phyloP scores from a whole-genome alignment of 2,329 filamentous ascomycete species.

The Chrysosporium keratinophilum region DNA sequence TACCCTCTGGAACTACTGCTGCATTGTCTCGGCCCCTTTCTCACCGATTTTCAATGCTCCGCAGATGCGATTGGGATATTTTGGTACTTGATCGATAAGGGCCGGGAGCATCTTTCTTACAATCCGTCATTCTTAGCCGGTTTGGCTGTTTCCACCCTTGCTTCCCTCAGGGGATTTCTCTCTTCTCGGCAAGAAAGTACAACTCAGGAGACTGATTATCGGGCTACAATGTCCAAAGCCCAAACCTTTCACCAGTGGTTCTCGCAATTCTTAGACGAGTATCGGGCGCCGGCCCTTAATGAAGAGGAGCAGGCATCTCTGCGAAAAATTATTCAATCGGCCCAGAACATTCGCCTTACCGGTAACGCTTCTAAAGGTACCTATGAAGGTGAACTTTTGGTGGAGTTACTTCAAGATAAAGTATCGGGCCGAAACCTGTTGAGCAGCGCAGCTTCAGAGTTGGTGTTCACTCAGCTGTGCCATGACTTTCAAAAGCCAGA shows the following conservation, averaged over 20 bases:
- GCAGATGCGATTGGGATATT: constrained; percentile 82
- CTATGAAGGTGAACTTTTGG: constrained; percentile 66
- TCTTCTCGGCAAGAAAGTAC: constrained; percentile 65
- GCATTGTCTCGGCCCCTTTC: constrained; percentile 64
- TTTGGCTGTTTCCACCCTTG: constrained; percentile 65
- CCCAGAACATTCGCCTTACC: constrained; percentile 54
- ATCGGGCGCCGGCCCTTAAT: constrained; percentile 45
- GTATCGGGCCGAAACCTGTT: constrained; percentile 53
- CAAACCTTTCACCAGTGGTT: constrained; percentile 72
- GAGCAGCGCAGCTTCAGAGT: constrained; percentile 53
- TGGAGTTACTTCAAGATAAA: constrained; percentile 70
- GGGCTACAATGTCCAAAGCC: constrained; percentile 64
- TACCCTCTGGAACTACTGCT: constrained; percentile 89
- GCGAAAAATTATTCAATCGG: constrained; percentile 56
- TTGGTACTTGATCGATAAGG: constrained; percentile 67
- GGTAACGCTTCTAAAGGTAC: constrained; percentile 60
- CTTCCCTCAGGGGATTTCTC: constrained; percentile 67
- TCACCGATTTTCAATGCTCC: constrained; percentile 75
- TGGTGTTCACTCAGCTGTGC: constrained; percentile 48
- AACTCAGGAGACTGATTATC: constrained; percentile 75
- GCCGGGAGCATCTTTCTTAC: constrained; percentile 52
- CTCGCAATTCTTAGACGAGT: constrained; percentile 54
- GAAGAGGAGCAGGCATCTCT: constrained; percentile 48
- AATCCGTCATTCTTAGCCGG: constrained; percentile 70
- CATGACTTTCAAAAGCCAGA: constrained; percentile 57